A percentile compares a stretch with the other conserved stretches of the same genome.
Conservation (phyloP, 1,284 basidiomycete genomes). For the Moesziomyces globuligerus region DNA sequence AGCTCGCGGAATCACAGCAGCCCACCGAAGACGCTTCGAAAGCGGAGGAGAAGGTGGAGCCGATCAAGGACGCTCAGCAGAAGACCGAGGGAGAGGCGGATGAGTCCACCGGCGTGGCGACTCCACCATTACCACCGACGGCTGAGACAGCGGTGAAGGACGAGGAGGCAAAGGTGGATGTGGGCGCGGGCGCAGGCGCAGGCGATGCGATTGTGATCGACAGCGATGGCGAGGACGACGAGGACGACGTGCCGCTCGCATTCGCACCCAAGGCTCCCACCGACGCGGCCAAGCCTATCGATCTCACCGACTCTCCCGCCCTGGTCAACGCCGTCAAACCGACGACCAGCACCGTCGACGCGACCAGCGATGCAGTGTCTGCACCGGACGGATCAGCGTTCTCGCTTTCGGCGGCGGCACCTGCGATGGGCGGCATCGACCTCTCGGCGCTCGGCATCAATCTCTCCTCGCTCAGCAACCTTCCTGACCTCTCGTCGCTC, state of each 20-base stretch:
- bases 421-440: conserved; percentile 22
- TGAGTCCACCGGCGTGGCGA: conserved; percentile 14
- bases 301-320: conserved; percentile 38
- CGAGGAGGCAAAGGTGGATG: conserved; percentile 8
- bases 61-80: conserved; percentile 1
- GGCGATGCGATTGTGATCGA: conserved; percentile 46
- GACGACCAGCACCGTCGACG: neutral
- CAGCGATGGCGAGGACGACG: conserved; percentile 37
- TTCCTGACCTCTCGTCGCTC: conserved; percentile 36
- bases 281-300: conserved; percentile 18
- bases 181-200: no score
- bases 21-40: neutral
- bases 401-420: neutral
- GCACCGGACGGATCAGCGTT: neutral
- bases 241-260: conserved; percentile 48
- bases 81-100: conserved; percentile 5
- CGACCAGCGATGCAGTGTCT: neutral
- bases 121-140: conserved; percentile 13
- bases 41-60: neutral
- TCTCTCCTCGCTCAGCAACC: conserved; percentile 19
- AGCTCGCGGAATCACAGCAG: conserved; percentile 3
- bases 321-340: conserved; percentile 9
- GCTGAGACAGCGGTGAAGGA: neutral
- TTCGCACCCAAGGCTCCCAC: conserved; percentile 32
- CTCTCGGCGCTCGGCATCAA: conserved; percentile 43